Conservation (phyloP, 2,329 filamentous ascomycete species). For the Monilinia aucupariae region DNA sequence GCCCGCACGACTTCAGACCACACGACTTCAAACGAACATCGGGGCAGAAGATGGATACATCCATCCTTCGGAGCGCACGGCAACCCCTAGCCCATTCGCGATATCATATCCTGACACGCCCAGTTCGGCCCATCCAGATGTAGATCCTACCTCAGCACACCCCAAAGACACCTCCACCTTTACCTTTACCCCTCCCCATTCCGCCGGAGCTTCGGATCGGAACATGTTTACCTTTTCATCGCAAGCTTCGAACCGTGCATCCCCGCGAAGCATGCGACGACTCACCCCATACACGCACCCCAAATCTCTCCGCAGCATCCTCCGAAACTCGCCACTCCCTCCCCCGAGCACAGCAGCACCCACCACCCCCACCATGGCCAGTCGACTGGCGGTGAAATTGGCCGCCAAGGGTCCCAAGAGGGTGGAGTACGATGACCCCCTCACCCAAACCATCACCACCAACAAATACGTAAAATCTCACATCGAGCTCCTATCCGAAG, state of each 20-base stretch:
- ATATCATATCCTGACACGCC: constrained; percentile 35
- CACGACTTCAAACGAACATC: constrained; percentile 33
- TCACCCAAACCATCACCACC: constrained; percentile 59
- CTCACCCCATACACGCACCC: constrained; percentile 53
- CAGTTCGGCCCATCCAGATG: constrained; percentile 27
- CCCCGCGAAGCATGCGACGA: constrained; percentile 38
- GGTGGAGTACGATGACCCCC: constrained; percentile 57
- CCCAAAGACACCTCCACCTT: constrained; percentile 23
- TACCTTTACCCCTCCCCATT: constrained; percentile 35
- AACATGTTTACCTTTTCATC: constrained; percentile 30
- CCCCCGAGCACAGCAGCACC: constrained; percentile 46
- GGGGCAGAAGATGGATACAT: constrained; percentile 22
- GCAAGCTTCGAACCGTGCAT: constrained; percentile 28
- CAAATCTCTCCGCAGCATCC: constrained; percentile 55
- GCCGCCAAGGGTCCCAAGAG: constrained; percentile 44
- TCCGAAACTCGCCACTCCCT: constrained; percentile 60
- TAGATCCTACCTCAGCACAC: constrained; percentile 21
- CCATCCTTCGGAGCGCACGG: constrained; percentile 31
- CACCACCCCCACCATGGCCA: constrained; percentile 47
- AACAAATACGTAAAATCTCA: constrained; percentile 58
- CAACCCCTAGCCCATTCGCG: constrained; percentile 34
- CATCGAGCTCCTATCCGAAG: constrained; percentile 56
- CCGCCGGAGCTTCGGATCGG: constrained; percentile 27
- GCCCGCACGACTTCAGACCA: constrained; percentile 16
- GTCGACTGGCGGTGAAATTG: constrained; percentile 49